Percentiles rank a stretch among this genome's conserved stretches.
phyloP scores from a whole-genome alignment of 257 asterid genomes.

The Plectranthus barbatus region DNA sequence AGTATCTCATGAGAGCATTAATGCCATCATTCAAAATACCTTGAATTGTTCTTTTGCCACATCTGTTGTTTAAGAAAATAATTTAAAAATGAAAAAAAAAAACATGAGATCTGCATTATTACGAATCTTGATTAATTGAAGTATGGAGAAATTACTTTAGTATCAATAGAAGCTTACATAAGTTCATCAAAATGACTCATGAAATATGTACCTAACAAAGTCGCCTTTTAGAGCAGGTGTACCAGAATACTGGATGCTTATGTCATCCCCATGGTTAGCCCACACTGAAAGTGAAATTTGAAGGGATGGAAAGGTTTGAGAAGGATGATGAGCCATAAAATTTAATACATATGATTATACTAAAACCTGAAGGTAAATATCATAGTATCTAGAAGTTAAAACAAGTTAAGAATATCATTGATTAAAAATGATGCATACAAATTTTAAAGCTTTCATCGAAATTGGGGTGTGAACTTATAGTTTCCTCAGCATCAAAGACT shows the following conservation, averaged over 20 bases:
- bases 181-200: conserved; percentile 1
- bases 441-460: conserved; percentile 77
- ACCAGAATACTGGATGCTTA: conserved; percentile 98
- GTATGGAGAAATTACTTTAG: background rate
- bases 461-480: conserved; percentile 72
- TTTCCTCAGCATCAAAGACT: conserved; percentile 77
- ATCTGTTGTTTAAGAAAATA: conserved; percentile 34
- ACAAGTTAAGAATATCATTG: conserved; percentile 4
- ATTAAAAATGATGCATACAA: conserved; percentile 37
- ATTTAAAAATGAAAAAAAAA: background rate
- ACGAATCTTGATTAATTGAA: background rate
- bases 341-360: background rate
- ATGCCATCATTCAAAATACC: conserved; percentile 81
- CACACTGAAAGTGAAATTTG: conserved; percentile 59
- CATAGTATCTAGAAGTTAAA: background rate
- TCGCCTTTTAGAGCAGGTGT: conserved; percentile 98
- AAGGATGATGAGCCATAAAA: conserved; percentile 9
- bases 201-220: conserved; percentile 72
- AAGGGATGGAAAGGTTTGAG: conserved; percentile 14
- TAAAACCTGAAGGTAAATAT: conserved; percentile 5
- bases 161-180: background rate
- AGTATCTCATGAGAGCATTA: conserved; percentile 91
- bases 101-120: background rate
- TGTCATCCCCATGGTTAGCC: conserved; percentile 98
- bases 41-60: conserved; percentile 72